These are phyloP conservation scores for Colletotrichum falcatum DNA, from an alignment of 2,329 filamentous ascomycete species.

Conservation along the genomic window DNA sequence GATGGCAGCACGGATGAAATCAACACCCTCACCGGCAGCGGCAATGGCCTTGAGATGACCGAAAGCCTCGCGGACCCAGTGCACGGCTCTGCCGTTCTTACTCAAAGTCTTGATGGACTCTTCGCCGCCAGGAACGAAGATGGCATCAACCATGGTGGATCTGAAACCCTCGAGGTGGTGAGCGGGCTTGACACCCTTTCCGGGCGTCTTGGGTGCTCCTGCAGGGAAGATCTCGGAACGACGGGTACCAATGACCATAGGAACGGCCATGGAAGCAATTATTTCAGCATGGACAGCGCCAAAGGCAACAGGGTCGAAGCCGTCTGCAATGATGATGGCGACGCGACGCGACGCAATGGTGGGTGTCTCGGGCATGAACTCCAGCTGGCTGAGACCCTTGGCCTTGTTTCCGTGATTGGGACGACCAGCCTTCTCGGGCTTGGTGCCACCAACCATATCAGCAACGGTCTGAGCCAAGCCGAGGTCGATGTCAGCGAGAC, in stretches of 20 bases:
- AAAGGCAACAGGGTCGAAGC: slow-evolving; percentile 77
- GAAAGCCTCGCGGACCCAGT: slow-evolving; percentile 85
- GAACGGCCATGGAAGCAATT: slow-evolving; percentile 71
- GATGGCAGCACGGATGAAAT: slow-evolving; percentile 67
- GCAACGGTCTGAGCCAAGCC: slow-evolving; percentile 76
- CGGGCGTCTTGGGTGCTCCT: slow-evolving; percentile 63
- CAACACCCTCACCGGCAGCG: slow-evolving; percentile 78
- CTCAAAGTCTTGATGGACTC: slow-evolving; percentile 71
- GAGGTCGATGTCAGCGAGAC: slow-evolving; percentile 79
- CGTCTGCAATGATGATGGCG: slow-evolving; percentile 82
- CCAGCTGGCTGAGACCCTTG: slow-evolving; percentile 76
- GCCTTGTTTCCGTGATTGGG: slow-evolving; percentile 76
- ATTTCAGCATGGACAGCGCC: slow-evolving; percentile 73
- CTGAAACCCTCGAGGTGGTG: slow-evolving; percentile 85
- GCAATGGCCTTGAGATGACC: slow-evolving; percentile 85
- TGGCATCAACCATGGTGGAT: slow-evolving; percentile 83
- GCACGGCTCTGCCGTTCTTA: slow-evolving; percentile 77
- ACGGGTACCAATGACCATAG: slow-evolving; percentile 78
- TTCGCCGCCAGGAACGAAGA: slow-evolving; percentile 81
- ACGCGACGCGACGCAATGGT: slow-evolving; percentile 79
- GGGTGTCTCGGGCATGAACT: slow-evolving; percentile 71
- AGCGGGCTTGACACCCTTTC: slow-evolving; percentile 72
- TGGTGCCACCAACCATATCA: slow-evolving; percentile 74
- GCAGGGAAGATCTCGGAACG: slow-evolving; percentile 74
- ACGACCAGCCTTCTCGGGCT: slow-evolving; percentile 63